phyloP scores from a whole-genome alignment of 2,329 filamentous ascomycete genomes.

The Eutypella sp. region DNA sequence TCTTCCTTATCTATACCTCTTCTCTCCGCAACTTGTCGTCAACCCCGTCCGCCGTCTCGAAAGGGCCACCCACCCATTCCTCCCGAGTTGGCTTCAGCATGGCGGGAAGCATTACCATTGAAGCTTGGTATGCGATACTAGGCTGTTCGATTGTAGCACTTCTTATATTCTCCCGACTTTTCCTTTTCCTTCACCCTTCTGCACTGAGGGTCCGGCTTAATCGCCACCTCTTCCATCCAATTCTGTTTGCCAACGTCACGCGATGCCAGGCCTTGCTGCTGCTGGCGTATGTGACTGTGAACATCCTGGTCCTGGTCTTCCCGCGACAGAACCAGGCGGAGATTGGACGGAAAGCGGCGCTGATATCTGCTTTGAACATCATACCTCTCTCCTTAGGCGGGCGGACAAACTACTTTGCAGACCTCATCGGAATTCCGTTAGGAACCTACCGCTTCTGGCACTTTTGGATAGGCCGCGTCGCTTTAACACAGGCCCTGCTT shows the following conservation, averaged over 20 bases:
- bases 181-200: not conserved
- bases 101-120: not conserved
- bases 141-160: not conserved
- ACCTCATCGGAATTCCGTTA: not conserved
- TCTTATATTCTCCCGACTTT: not conserved
- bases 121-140: not conserved
- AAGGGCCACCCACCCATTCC: too few species aligned
- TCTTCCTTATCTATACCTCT: too few species aligned
- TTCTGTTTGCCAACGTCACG: too few species aligned
- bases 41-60: too few species aligned
- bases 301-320: not conserved
- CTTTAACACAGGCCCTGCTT: not conserved
- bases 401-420: not conserved
- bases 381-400: not conserved
- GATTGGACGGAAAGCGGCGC: not conserved
- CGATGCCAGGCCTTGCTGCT: not conserved
- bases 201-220: not conserved
- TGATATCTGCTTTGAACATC: not conserved
- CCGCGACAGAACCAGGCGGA: not conserved
- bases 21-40: not conserved
- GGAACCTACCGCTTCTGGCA: not conserved
- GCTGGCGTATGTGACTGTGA: not conserved
- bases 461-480: not conserved
- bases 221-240: not conserved
- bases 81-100: not conserved